phyloP scores from a whole-genome alignment of 768 basidiomycete genomes.

The Mycena rosella region DNA sequence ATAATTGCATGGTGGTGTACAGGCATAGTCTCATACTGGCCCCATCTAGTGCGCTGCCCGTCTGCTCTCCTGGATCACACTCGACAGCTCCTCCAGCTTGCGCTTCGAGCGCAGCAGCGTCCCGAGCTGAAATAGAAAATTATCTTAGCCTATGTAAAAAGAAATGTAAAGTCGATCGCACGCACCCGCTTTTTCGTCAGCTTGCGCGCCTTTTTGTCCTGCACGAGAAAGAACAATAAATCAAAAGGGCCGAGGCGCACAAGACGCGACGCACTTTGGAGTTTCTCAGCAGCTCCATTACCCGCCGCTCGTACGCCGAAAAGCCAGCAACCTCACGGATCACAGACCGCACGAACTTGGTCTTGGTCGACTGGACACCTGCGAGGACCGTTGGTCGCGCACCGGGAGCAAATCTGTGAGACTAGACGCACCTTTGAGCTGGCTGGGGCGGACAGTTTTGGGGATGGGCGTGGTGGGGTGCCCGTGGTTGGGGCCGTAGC shows the following conservation, averaged over 20 bases:
- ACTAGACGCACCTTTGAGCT: conserved; percentile 81
- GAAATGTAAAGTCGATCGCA: conserved; percentile 39
- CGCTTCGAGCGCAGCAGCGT: conserved; percentile 98
- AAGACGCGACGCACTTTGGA: conserved; percentile 77
- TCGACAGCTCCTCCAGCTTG: conserved; percentile 96
- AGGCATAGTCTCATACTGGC: conserved; percentile 22
- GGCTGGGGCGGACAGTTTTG: conserved; percentile 80
- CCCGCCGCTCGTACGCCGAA: conserved; percentile 96
- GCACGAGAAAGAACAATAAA: conserved; percentile 9
- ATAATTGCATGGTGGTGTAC: conserved; percentile 16
- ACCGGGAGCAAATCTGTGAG: not conserved
- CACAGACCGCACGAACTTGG: conserved; percentile 92
- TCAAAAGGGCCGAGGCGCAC: not conserved
- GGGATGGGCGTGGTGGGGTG: conserved; percentile 89
- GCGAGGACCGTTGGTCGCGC: not conserved
- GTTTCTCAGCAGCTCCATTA: conserved; percentile 98
- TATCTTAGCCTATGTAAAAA: no score
- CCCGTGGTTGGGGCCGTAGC: conserved; percentile 88
- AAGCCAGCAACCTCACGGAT: conserved; percentile 98
- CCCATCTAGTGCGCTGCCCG: conserved; percentile 65
- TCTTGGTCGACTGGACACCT: conserved; percentile 82
- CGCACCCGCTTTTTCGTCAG: conserved; percentile 98
- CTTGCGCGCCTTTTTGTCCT: conserved; percentile 99
- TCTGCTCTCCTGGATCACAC: conserved; percentile 94
- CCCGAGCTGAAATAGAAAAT: conserved; percentile 80